Evolutionary conservation across 192 early-diverging fungal species (phyloP).

Genomic region (Bifiguratus adelaidae): DNA sequence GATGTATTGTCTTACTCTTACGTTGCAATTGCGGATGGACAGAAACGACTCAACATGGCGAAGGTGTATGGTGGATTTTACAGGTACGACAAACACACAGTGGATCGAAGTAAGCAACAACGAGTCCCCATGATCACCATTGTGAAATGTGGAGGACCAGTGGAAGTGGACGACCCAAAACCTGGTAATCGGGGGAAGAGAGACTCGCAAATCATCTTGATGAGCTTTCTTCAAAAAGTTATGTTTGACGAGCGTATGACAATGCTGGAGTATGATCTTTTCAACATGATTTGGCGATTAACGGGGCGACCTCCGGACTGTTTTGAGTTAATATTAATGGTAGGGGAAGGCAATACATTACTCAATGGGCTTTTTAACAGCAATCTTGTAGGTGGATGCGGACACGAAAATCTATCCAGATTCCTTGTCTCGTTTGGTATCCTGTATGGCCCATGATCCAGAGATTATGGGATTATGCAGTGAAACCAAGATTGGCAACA

Average conservation of each 20-base stretch:
- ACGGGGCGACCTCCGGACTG: slow-evolving; percentile 66
- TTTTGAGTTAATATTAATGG: slow-evolving; percentile 62
- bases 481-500: slow-evolving; percentile 92
- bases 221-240: slow-evolving; percentile 76
- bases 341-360: too few relatives aligned
- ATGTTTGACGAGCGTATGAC: slow-evolving; percentile 83
- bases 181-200: slow-evolving; percentile 88
- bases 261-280: slow-evolving; percentile 83
- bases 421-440: slow-evolving; percentile 66
- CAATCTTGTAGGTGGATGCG: too few relatives aligned
- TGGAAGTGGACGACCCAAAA: slow-evolving; percentile 46
- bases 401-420: slow-evolving; percentile 55
- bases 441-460: slow-evolving; percentile 73
- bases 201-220: slow-evolving; percentile 88
- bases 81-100: slow-evolving; percentile 47
- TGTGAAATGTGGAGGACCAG: slow-evolving; percentile 61
- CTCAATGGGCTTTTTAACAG: too few relatives aligned
- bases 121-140: slow-evolving; percentile 58
- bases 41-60: slow-evolving; percentile 62
- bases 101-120: slow-evolving; percentile 28
- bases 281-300: slow-evolving; percentile 65
- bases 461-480: slow-evolving; percentile 88
- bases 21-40: slow-evolving; percentile 56
- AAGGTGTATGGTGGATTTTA: slow-evolving; percentile 66
- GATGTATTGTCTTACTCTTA: slow-evolving; percentile 46